phyloP scores from a whole-genome alignment of 1,284 basidiomycete genomes.

The Ustilago loliicola region DNA sequence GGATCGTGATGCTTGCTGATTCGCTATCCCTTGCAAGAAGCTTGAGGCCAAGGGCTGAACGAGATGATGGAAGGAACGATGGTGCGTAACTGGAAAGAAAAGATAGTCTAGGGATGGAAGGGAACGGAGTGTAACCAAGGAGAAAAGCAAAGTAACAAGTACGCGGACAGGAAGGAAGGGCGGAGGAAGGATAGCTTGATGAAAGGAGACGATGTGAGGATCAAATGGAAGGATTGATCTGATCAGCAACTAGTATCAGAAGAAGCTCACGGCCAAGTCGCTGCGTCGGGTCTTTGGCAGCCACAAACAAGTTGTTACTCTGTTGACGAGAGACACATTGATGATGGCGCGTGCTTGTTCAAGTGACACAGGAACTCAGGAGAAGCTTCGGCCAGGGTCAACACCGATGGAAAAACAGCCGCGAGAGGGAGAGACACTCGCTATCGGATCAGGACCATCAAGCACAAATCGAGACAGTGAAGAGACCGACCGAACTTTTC shows the following conservation, averaged over 20 bases:
- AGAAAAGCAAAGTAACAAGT: not conserved
- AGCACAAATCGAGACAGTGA: not conserved
- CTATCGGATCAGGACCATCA: slow-evolving; percentile 2
- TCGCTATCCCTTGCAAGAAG: not conserved
- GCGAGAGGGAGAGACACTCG: not conserved
- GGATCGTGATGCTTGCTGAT: not conserved
- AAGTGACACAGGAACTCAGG: slow-evolving; percentile 3
- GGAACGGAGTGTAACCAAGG: no score
- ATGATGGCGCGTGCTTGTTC: not conserved
- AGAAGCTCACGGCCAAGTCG: no score
- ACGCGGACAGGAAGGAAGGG: not conserved
- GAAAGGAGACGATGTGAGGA: not conserved
- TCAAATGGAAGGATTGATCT: no score
- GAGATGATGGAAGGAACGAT: not conserved
- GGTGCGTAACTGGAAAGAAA: not conserved
- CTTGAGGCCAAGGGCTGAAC: not conserved
- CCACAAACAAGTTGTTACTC: not conserved
- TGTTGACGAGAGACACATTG: not conserved
- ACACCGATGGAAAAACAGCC: slow-evolving; percentile 2
- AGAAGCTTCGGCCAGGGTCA: not conserved
- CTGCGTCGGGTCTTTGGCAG: not conserved
- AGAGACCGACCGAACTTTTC: not conserved
- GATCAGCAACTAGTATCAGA: no score
- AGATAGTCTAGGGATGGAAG: not conserved
- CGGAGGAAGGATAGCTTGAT: not conserved